Base-by-base conservation (phyloP, 129 eudicot species). In the Helianthus annuus region DNA sequence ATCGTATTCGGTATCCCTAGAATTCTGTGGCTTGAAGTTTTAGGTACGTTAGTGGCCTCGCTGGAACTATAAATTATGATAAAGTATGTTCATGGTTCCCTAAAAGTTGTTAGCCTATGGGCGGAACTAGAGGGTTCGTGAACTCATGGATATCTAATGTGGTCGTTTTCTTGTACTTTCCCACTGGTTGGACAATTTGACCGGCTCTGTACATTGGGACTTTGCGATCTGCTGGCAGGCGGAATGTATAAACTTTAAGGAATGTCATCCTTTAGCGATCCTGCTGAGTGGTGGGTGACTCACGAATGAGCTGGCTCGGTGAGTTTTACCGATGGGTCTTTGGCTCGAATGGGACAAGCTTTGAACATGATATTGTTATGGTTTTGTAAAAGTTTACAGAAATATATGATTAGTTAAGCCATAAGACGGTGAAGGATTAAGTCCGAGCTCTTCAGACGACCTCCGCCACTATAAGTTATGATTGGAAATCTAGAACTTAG, bases 41-140 rank as follows among this genome's bases (percentile, higher is more conserved):
- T 66, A 45, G 67, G 68, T 66, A 45, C 6, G 46, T 44, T 48
- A 62, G 70, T 48, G 77, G 62, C 48, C 29, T 65, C 70, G 16
- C 9, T 45, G 46, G 48, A 29, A 46, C 48, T 6, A 54, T 66
- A 44, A 44, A 61, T 8, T 29, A 10, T 27, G 72, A 64, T 64
- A 53, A 34, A 39, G 68, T 75, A 46, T 74, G 67, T 22, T 55
- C 48, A 17, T 66, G 34, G 48, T 27, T 55, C 38, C 15, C 36
- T 58, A 58, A 58, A 71, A 11, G 32, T 27, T 1, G 17, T 57
- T 71, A 19, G 67, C 34, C 40, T 70, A 40, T 40, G n/a, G 59
- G 64, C 10, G 39, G 32, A 55, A 55, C 61, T 27, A 54, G 27
- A 55, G 34, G 27, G 60, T 29, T 8, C 45, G 7, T 40, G 45